Evolutionary conservation across 345 rosid genomes (phyloP).

Genomic region (Stellera chamaejasme): DNA sequence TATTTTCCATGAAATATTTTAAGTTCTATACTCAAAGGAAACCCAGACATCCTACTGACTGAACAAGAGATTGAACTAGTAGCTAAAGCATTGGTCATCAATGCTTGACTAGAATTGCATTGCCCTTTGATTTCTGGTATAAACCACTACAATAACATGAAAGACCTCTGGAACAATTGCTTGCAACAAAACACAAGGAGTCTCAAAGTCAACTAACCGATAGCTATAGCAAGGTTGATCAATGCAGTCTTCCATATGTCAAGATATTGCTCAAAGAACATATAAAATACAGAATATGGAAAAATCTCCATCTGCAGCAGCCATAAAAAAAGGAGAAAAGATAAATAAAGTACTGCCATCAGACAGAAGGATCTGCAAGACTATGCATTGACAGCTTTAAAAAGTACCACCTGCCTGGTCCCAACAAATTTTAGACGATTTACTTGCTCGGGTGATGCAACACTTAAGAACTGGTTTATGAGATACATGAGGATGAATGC

Average conservation of each 20-base stretch:
- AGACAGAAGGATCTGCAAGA: conserved; percentile 1
- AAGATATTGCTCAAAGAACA: conserved; percentile 98
- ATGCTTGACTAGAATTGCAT: too few relatives aligned
- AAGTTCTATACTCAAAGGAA: too few relatives aligned
- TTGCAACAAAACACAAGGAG: conserved; percentile 6
- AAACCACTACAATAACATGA: conserved; percentile 4
- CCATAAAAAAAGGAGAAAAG: conserved; percentile 11
- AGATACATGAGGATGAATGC: background rate
- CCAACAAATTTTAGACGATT: conserved; percentile 3
- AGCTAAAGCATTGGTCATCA: too few relatives aligned
- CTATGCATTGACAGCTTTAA: conserved; percentile 5
- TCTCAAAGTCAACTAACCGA: conserved; percentile 50
- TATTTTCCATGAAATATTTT: too few relatives aligned
- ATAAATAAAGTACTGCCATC: background rate
- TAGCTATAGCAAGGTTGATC: conserved; percentile 88
- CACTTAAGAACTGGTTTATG: background rate
- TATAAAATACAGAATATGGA: conserved; percentile 96
- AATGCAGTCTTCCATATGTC: conserved; percentile 94
- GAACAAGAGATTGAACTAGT: background rate
- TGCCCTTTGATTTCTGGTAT: too few relatives aligned
- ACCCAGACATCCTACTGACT: background rate
- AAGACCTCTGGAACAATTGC: background rate
- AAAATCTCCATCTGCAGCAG: conserved; percentile 83
- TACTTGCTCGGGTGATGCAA: background rate
- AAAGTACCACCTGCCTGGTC: background rate